Conservation (phyloP, 345 rosid genomes). For the Orychophragmus violaceus region DNA sequence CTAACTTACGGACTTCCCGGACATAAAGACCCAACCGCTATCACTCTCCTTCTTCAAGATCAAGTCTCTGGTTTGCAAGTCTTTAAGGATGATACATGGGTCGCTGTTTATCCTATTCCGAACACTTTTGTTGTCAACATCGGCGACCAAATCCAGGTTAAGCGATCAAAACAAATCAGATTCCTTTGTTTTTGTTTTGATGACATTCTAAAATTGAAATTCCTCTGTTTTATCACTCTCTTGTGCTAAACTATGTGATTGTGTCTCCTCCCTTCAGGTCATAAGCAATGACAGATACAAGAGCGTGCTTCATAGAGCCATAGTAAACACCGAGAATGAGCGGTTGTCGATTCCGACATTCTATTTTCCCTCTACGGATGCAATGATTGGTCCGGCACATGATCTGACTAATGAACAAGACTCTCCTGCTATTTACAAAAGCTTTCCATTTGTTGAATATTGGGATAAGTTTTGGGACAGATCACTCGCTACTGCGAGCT, state of each 20-base stretch:
- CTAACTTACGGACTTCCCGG: slow-evolving; percentile 69
- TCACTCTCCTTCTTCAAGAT: slow-evolving; percentile 75
- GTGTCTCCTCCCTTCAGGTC: slow-evolving; percentile 18
- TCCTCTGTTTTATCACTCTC: not conserved
- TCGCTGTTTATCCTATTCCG: slow-evolving; percentile 56
- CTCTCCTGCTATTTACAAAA: slow-evolving; percentile 35
- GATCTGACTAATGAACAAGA: slow-evolving; percentile 23
- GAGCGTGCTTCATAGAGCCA: slow-evolving; percentile 53
- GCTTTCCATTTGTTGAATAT: slow-evolving; percentile 43
- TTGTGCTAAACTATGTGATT: not conserved
- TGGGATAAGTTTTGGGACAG: slow-evolving; percentile 55
- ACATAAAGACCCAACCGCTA: slow-evolving; percentile 63
- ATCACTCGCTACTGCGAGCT: slow-evolving; percentile 45
- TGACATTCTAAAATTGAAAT: too few relatives aligned
- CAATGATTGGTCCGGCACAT: slow-evolving; percentile 39
- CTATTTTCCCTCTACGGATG: slow-evolving; percentile 48
- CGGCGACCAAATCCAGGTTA: slow-evolving; percentile 73
- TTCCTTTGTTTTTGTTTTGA: too few relatives aligned
- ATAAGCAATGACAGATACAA: slow-evolving; percentile 53
- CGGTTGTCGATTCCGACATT: slow-evolving; percentile 54
- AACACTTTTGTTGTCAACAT: slow-evolving; percentile 59
- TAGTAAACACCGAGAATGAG: slow-evolving; percentile 39
- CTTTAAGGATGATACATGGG: slow-evolving; percentile 56
- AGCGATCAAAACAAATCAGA: too few relatives aligned
- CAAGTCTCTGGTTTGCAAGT: slow-evolving; percentile 68